Conservation (phyloP, 2,329 filamentous ascomycete species). For the Penicillium occitanis region DNA sequence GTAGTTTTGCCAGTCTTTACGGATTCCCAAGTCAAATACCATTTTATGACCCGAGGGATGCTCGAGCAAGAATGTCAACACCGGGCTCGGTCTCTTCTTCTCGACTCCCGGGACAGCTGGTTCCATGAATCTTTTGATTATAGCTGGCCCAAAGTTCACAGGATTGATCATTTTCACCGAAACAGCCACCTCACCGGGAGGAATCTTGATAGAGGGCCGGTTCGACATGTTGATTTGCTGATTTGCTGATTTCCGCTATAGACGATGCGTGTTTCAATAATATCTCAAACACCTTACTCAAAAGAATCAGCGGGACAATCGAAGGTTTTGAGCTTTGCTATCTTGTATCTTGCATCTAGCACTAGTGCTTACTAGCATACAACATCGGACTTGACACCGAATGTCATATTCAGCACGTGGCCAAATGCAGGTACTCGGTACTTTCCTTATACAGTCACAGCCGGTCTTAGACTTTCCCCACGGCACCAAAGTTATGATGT, state of each 20-base stretch:
- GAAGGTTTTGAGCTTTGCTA: not conserved
- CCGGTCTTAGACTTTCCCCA: not conserved
- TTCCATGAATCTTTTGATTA: slow-evolving; percentile 42
- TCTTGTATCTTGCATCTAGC: not conserved
- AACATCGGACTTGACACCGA: not conserved
- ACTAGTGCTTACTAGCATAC: not conserved
- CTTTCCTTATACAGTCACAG: not conserved
- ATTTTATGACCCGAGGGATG: not conserved
- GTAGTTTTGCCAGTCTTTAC: not conserved
- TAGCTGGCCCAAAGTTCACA: slow-evolving; percentile 43
- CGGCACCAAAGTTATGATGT: not conserved
- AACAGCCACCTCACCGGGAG: not conserved
- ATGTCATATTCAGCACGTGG: not conserved
- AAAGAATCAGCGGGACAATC: not conserved
- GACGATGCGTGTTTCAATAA: not conserved
- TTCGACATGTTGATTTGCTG: not conserved
- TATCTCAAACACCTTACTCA: not conserved
- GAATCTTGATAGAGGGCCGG: not conserved
- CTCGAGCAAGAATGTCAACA: not conserved
- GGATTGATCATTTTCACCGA: slow-evolving; percentile 36
- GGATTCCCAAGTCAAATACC: not conserved
- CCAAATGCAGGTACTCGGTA: not conserved
- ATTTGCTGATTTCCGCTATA: not conserved
- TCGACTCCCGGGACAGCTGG: slow-evolving; percentile 39
- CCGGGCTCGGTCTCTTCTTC: slow-evolving; percentile 20